A percentile compares a stretch with the other conserved stretches of the same genome.
Conservation (phyloP, 495 filamentous ascomycete genomes). For the Melanomma pulvis-pyrius region DNA sequence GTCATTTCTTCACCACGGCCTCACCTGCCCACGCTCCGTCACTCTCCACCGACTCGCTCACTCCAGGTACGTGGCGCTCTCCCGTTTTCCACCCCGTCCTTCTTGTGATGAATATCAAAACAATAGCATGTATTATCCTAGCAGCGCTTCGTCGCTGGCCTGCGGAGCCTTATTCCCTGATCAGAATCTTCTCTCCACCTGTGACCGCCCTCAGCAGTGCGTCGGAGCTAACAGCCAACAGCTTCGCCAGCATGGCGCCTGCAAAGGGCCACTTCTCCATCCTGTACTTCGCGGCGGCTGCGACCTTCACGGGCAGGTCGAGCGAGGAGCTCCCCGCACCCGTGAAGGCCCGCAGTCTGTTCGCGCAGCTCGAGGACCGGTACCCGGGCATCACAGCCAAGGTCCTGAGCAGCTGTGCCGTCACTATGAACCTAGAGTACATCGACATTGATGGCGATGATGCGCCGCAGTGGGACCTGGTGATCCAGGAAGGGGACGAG, state of each 20-base stretch:
- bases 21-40: slow-evolving; percentile 8
- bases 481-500: slow-evolving; percentile 79
- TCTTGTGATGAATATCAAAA: slow-evolving; percentile 49
- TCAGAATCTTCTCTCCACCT: neutral
- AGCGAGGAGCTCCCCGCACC: slow-evolving; percentile 63
- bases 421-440: slow-evolving; percentile 88
- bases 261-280: slow-evolving; percentile 43
- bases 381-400: slow-evolving; percentile 79
- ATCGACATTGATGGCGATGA: slow-evolving; percentile 65
- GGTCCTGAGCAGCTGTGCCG: slow-evolving; percentile 73
- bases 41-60: neutral
- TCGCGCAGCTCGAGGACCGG: slow-evolving; percentile 68
- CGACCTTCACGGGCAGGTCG: slow-evolving; percentile 25
- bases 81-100: neutral
- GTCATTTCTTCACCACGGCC: slow-evolving; percentile 9
- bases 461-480: slow-evolving; percentile 42
- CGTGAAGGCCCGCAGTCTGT: slow-evolving; percentile 54
- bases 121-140: slow-evolving; percentile 75
- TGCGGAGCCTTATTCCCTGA: slow-evolving; percentile 35
- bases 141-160: slow-evolving; percentile 43
- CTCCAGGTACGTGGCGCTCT: slow-evolving; percentile 7
- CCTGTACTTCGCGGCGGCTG: slow-evolving; percentile 37
- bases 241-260: slow-evolving; percentile 82
- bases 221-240: slow-evolving; percentile 48
- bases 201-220: neutral